Conservation (phyloP, 768 basidiomycete genomes). For the Amylocystis lapponica region DNA sequence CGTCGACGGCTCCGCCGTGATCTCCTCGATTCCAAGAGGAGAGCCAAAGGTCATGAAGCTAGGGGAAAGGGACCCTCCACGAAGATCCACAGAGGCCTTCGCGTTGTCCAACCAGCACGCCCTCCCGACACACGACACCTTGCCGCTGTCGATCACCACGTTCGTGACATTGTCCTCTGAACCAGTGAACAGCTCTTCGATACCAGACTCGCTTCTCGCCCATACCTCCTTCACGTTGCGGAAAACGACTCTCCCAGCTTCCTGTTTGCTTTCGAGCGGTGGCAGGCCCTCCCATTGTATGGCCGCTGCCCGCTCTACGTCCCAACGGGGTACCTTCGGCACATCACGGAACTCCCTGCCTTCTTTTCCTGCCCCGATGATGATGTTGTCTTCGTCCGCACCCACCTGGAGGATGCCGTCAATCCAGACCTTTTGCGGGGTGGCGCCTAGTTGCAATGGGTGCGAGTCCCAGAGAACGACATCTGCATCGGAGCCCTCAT, state of each 20-base stretch:
- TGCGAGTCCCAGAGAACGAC: conserved; percentile 39
- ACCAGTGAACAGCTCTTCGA: conserved; percentile 34
- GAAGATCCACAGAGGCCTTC: conserved; percentile 52
- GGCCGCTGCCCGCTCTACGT: conserved; percentile 57
- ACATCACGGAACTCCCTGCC: conserved; percentile 25
- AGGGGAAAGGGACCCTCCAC: conserved; percentile 65
- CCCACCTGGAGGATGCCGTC: conserved; percentile 76
- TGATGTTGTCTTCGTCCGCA: conserved; percentile 24
- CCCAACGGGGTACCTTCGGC: conserved; percentile 66
- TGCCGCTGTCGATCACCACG: conserved; percentile 36
- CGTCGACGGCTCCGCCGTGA: conserved; percentile 61
- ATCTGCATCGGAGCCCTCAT: conserved; percentile 33
- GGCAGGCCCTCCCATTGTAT: conserved; percentile 70
- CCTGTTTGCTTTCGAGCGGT: conserved; percentile 47
- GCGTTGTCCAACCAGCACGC: conserved; percentile 22
- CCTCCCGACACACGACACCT: conserved; percentile 32
- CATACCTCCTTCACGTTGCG: conserved; percentile 47
- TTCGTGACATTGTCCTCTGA: conserved; percentile 11
- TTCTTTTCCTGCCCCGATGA: conserved; percentile 21
- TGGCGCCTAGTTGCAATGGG: conserved; percentile 39
- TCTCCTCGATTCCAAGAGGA: conserved; percentile 65
- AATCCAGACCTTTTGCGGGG: conserved; percentile 62
- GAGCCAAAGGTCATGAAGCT: conserved; percentile 70
- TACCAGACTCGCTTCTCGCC: conserved; percentile 20
- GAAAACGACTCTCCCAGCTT: conserved; percentile 47